Base-by-base conservation (phyloP, 2,329 filamentous ascomycete species). In the Botrytis tulipae region DNA sequence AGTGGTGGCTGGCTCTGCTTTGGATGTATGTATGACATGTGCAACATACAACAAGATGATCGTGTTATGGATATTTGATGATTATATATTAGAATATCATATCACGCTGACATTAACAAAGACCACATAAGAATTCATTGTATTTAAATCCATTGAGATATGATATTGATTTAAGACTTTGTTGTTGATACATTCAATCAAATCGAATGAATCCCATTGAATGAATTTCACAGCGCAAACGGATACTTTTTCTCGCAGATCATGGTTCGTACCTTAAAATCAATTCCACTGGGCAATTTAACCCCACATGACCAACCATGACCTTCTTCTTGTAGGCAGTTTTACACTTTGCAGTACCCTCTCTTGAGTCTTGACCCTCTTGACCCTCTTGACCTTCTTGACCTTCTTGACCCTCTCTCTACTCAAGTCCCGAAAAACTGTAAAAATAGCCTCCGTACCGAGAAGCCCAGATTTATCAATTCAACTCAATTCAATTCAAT, bases 361-460 rank as follows among this genome's bases (percentile, higher is more conserved):
- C 51, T 54, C 40, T 32, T 32, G 32, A 32, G 2, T 32, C 32
- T 32, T 32, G 32, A 32, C 32, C 32, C 32, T 35, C 35, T 37
- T 37, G 8, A 37, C 37, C 37, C 51, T 54, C 40, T 42, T 16
- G 14, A 42, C 40, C 40, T 12, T 37, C 37, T 37, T 37, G 35
- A 37, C 35, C 35, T 6, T 40, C 37, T 40, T 40, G 37, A 40
- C 37, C 37, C 37, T 54, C 51, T 57, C n/a, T 57, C 5, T 32
- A 29, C 14, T 16, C 25, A 57, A 68, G 35, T 68, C 66, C 48
- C 66, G 66, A 57, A 68, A 57, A 68, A 3, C 12, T 35, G 66
- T 68, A 68, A 68, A 68, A 68, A 68, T 68, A 68, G 35, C n/a
- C 51, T 7, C 66, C 48, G 66, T 54, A 68, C 66, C 48, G 66